Base-by-base conservation (phyloP, 1,284 basidiomycete species). In the Irpex rosettiformis region DNA sequence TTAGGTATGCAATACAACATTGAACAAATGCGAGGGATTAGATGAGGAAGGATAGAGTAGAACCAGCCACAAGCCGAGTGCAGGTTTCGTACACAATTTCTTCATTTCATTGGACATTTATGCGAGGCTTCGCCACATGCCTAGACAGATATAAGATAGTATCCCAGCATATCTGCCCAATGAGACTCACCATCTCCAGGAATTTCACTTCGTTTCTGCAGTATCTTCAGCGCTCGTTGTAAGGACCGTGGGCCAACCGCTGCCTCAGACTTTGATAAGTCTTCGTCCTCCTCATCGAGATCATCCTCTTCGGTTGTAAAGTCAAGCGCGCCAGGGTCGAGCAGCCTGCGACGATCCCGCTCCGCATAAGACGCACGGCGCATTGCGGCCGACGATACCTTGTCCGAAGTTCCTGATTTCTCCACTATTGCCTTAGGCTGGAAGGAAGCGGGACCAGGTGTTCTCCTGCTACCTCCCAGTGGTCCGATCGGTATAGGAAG, bases 61-160 rank as follows among this genome's bases (percentile, higher is more conserved):
- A n/a, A n/a, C n/a, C n/a, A n/a, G n/a, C n/a, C n/a, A n/a, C n/a
- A n/a, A n/a, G n/a, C n/a, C n/a, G n/a, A n/a, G n/a, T n/a, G n/a
- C n/a, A n/a, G n/a, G n/a, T n/a, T n/a, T n/a, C n/a, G n/a, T n/a
- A n/a, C n/a, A 40, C 7, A 40, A 40, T n/a, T 13, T 40, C n/a
- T 40, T n/a, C 13, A 7, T 40, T 37, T 40, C 33, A n/a, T 40
- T 16, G 33, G 13, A 13, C 13, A 61, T 7, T 56, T 67, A 71
- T 25, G 84, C 86, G 65, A 91, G 73, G 76, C 88, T 91, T 66
- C 88, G 79, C 88, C 88, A 91, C 86, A 91, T 89, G 49, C 68
- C 70, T 72, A 29, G 0, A n/a, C 45, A 37, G 27, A 47, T n/a
- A n/a, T n/a, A n/a, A n/a, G n/a, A n/a, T n/a, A n/a, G n/a, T n/a